Percentiles rank a stretch among this genome's conserved stretches.
Conservation (phyloP, 2,329 filamentous ascomycete genomes). For the Aureobasidium sp. region DNA sequence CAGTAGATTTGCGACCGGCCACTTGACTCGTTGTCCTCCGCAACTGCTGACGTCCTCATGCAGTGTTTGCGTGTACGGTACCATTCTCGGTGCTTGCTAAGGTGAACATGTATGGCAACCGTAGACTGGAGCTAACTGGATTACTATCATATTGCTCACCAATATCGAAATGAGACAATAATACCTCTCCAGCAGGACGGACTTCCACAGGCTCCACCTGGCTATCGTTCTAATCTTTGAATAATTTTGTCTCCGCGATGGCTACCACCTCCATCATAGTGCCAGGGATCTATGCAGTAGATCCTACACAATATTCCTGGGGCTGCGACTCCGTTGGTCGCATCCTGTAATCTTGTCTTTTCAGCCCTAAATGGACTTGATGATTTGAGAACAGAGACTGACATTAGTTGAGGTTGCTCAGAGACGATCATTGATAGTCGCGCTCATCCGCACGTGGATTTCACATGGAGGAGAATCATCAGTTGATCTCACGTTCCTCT, state of each 20-base stretch:
- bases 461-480: slow-evolving; percentile 3
- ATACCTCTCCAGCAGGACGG: not conserved
- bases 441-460: not conserved
- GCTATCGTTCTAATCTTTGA: too few relatives aligned
- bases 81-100: not conserved
- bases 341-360: not conserved
- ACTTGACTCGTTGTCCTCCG: not conserved
- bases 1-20: not conserved
- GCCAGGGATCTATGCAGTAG: not conserved
- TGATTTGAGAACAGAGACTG: not conserved
- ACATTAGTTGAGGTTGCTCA: not conserved
- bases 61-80: not conserved
- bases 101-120: not conserved
- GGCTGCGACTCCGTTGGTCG: not conserved
- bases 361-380: too few relatives aligned
- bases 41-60: not conserved
- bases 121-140: not conserved
- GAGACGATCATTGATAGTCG: slow-evolving; percentile 6
- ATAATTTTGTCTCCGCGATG: too few relatives aligned
- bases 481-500: slow-evolving; percentile 4
- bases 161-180: not conserved
- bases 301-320: not conserved
- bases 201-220: not conserved
- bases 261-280: too few relatives aligned
- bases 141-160: not conserved